Conservation (phyloP, 495 filamentous ascomycete genomes). For the Chaetomidium leptoderma region DNA sequence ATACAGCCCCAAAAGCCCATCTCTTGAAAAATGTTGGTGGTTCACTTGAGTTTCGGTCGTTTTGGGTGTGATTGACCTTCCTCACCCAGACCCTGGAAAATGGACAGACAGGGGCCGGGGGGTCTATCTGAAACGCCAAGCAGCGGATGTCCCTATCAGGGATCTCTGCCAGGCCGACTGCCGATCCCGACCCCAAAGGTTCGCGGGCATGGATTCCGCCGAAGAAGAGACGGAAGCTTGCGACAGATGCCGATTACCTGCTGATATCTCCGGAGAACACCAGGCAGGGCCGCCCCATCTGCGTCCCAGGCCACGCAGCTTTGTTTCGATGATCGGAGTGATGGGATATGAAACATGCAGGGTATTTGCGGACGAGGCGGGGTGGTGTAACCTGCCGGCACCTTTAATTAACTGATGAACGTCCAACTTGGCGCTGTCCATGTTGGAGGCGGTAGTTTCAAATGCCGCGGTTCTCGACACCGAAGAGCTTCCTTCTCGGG, state of each 20-base stretch:
- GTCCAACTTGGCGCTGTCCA: not conserved
- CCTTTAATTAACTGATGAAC: not conserved
- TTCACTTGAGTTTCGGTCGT: not conserved
- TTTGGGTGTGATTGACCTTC: not conserved
- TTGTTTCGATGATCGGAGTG: not conserved
- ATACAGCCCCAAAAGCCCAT: no score
- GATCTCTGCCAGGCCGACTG: not conserved
- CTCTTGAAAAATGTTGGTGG: not conserved
- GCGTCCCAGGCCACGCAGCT: not conserved
- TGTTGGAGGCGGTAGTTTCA: conserved; percentile 7
- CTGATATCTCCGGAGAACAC: no score
- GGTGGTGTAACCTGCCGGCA: conserved; percentile 10
- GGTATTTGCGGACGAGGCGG: not conserved
- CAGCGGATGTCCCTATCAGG: not conserved
- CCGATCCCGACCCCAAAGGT: not conserved
- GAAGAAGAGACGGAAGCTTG: not conserved
- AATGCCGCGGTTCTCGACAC: conserved; percentile 3
- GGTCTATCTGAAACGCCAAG: conserved; percentile 15
- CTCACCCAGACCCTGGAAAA: not conserved
- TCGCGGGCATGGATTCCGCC: not conserved
- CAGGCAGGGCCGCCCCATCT: not conserved
- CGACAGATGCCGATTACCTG: not conserved
- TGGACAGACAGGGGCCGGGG: not conserved
- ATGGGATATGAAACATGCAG: conserved; percentile 7
- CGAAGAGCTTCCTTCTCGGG: no score